Base-by-base conservation (phyloP, 2,329 filamentous ascomycete species). In the Claviceps sp. region DNA sequence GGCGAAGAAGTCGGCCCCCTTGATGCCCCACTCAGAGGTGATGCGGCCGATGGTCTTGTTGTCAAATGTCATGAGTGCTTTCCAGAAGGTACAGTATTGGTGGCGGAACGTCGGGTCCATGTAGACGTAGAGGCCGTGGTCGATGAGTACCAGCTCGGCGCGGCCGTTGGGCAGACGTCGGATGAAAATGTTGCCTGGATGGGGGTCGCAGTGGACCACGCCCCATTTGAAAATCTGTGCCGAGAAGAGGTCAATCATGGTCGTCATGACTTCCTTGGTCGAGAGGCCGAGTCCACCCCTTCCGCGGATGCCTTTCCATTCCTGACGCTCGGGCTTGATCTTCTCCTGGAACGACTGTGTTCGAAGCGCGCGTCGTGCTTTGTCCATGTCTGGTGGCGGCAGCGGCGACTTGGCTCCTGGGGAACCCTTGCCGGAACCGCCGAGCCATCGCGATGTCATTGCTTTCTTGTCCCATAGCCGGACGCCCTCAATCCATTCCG, bases 141-240 rank as follows among this genome's bases (percentile, higher is more conserved):
- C 93, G 64, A 98, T 95, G 39, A 98, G 82, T 1, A 97, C 91
- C 34, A 98, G 77, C 70, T 98, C 89, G 1, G 91, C 78, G 44
- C 81, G 77, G n/a, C 91, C 91, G 44, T 77, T 83, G 1, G 89
- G 86, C 16, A 88, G 75, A 8, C 93, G 84, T 8, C 93, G 85
- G 63, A 97, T 85, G 70, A 98, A 95, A 66, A 97, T 93, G 70
- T 98, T 98, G 30, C 91, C 91, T 1, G 93, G 93, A 64, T 98
- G 93, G 10, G 93, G 93, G 65, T 98, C 93, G 70, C 91, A 96
- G 71, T 98, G 91, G 0, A 97, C 87, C 44, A 87, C 79, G 13
- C 93, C 93, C 87, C 89, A 97, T 57, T 95, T 84, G 73, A 96
- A 98, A 77, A 97, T 97, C 64, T 97, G 91, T 2, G 89, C 90